Evolutionary conservation across 345 rosid species (phyloP).

Genomic region (Lepidium sativum): DNA sequence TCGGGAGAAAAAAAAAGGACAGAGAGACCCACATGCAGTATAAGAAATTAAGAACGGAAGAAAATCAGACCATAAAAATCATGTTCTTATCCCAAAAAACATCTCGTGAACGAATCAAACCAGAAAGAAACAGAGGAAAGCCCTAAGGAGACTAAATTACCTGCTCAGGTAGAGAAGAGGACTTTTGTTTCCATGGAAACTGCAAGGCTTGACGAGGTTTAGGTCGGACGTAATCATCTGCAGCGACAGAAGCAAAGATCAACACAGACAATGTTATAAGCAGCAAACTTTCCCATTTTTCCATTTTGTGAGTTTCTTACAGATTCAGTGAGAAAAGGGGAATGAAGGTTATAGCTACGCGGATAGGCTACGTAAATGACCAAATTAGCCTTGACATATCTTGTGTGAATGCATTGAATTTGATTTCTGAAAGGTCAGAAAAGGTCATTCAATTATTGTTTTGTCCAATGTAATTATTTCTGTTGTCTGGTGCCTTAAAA

Average conservation of each 20-base stretch:
- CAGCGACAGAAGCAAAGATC: conserved; percentile 31
- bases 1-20: not conserved
- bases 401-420: conserved; percentile 7
- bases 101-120: not conserved
- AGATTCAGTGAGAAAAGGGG: conserved; percentile 12
- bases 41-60: not conserved
- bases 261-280: conserved; percentile 14
- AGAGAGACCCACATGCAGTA: conserved; percentile 10
- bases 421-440: not conserved
- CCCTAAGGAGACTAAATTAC: conserved; percentile 21
- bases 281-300: not conserved
- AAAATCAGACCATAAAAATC: not conserved
- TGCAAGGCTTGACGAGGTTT: conserved; percentile 65
- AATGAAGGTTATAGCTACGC: not conserved
- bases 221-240: conserved; percentile 60
- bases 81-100: not conserved
- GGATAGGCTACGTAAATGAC: not conserved
- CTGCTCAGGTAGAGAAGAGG: conserved; percentile 66
- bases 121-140: not conserved
- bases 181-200: conserved; percentile 48
- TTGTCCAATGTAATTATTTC: not conserved
- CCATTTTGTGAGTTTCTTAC: conserved; percentile 11
- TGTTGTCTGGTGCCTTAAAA: not conserved
- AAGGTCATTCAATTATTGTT: not conserved
- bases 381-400: not conserved